Percentiles rank a stretch among this genome's conserved stretches.
phyloP scores from a whole-genome alignment of 495 filamentous ascomycete genomes.

The Cercophora samala region DNA sequence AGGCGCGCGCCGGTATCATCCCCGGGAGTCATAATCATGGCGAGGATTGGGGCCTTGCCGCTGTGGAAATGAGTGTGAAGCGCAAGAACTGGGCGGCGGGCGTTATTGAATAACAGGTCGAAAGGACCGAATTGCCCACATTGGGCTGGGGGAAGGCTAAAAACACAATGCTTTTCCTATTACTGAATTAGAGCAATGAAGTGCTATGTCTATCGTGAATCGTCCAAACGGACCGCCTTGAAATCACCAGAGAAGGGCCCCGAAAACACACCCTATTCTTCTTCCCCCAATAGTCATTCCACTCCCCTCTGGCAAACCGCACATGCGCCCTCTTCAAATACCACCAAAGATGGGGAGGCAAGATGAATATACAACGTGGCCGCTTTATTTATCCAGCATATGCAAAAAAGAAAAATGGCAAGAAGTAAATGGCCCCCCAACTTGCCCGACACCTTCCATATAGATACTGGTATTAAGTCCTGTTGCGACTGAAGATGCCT shows the following conservation, averaged over 20 bases:
- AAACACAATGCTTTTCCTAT: slow-evolving; percentile 24
- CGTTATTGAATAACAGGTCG: slow-evolving; percentile 47
- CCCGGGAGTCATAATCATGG: slow-evolving; percentile 72
- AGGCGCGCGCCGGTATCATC: slow-evolving; percentile 75
- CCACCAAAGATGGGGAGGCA: not conserved
- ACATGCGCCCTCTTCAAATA: not conserved
- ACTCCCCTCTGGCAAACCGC: not conserved
- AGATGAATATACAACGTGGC: not conserved
- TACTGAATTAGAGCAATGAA: slow-evolving; percentile 36
- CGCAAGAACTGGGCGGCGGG: slow-evolving; percentile 64
- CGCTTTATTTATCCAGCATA: not conserved
- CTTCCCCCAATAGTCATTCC: not conserved
- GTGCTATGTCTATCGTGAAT: slow-evolving; percentile 39
- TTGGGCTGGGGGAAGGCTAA: not conserved
- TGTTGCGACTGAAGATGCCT: not conserved
- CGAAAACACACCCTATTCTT: not conserved
- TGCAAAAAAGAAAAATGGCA: not conserved
- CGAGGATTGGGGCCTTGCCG: slow-evolving; percentile 79
- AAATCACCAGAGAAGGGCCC: slow-evolving; percentile 13
- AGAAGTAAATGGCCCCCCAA: not conserved
- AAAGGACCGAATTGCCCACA: not conserved
- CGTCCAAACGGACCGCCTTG: slow-evolving; percentile 12
- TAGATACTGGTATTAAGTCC: not conserved
- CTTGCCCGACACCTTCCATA: not conserved
- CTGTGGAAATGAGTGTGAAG: slow-evolving; percentile 72